phyloP scores from a whole-genome alignment of 345 rosid species.

The Aethionema arabicum region DNA sequence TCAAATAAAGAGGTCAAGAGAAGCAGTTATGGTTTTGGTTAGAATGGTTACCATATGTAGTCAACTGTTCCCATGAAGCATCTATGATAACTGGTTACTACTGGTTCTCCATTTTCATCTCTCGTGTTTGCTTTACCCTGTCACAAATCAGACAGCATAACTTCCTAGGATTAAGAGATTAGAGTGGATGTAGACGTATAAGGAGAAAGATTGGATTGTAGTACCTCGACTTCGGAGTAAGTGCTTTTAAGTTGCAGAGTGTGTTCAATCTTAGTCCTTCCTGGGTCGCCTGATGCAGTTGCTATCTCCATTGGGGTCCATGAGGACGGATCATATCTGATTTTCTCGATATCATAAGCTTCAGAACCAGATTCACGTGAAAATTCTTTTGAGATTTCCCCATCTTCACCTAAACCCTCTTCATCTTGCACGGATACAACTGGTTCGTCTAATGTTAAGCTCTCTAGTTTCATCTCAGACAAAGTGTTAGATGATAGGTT shows the following conservation, averaged over 20 bases:
- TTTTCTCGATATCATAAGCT: conserved; percentile 35
- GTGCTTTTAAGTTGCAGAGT: conserved; percentile 69
- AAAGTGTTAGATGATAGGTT: conserved; percentile 30
- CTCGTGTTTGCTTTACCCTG: conserved; percentile 73
- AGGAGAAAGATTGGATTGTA: conserved; percentile 12
- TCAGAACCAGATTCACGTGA: conserved; percentile 40
- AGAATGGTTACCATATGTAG: conserved; percentile 69
- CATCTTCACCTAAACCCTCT: conserved; percentile 49
- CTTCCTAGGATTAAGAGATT: neutral
- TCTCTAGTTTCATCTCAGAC: conserved; percentile 43
- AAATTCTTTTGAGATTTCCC: conserved; percentile 40
- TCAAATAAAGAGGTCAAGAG: neutral
- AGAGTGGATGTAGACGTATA: neutral
- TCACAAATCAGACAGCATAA: conserved; percentile 22
- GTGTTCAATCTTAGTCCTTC: conserved; percentile 59
- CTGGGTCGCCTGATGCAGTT: conserved; percentile 74
- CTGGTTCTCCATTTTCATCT: conserved; percentile 73
- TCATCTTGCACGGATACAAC: conserved; percentile 37
- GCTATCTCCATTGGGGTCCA: conserved; percentile 89
- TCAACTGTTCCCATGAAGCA: conserved; percentile 93
- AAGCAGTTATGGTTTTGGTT: no score
- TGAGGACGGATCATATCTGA: conserved; percentile 55
- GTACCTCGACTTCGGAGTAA: conserved; percentile 84
- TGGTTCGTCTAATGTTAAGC: conserved; percentile 38
- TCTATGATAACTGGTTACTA: conserved; percentile 86